Conservation (phyloP, 1,139 yeast genomes). For the Saccharomyces hybrid region DNA sequence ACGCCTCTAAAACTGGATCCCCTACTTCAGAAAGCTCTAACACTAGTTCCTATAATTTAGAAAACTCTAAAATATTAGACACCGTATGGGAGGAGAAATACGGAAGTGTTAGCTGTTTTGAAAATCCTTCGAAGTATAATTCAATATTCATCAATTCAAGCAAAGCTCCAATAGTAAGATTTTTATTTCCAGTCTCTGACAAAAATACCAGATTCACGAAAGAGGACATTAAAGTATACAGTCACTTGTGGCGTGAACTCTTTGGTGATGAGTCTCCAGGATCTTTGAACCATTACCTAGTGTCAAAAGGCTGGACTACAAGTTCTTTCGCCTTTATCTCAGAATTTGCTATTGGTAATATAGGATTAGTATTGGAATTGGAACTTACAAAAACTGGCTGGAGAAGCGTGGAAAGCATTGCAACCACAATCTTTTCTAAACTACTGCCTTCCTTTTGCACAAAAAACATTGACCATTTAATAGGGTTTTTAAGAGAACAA, state of each 20-base stretch:
- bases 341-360: constrained; percentile 32
- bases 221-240: constrained; percentile 27
- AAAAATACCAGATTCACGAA: constrained; percentile 10
- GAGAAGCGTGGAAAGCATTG: constrained; percentile 28
- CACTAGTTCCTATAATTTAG: background rate
- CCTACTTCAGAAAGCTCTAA: constrained; percentile 4
- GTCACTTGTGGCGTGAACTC: constrained; percentile 46
- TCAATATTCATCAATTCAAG: constrained; percentile 29
- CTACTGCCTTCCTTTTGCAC: constrained; percentile 22
- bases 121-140: constrained; percentile 11
- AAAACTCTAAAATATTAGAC: constrained; percentile 12
- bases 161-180: constrained; percentile 31
- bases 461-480: constrained; percentile 28
- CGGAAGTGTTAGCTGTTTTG: constrained; percentile 18
- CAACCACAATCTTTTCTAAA: constrained; percentile 30
- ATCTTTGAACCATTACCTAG: constrained; percentile 38
- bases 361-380: constrained; percentile 41
- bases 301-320: constrained; percentile 31
- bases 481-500: constrained; percentile 38
- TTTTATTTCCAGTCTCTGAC: constrained; percentile 36
- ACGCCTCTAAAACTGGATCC: background rate
- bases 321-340: constrained; percentile 38
- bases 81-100: constrained; percentile 20
- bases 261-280: constrained; percentile 55
- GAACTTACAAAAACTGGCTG: constrained; percentile 39